Evolutionary conservation across 768 basidiomycete species (phyloP), one percentile per base, ranked within the genome.

Genomic region (Dacryopinax spathularia): DNA sequence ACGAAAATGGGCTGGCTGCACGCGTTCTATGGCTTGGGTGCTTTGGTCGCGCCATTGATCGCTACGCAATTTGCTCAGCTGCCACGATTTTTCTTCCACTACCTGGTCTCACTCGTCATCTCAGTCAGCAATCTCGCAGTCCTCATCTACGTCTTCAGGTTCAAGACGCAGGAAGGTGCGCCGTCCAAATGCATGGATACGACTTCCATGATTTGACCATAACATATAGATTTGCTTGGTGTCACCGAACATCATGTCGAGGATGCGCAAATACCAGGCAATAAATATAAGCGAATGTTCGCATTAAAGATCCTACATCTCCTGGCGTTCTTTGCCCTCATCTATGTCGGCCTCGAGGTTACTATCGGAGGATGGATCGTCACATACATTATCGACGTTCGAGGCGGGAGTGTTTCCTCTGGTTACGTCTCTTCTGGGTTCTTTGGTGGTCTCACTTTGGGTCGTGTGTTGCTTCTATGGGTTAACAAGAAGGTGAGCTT

Each of bases 11-110:
- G 75, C 1, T 41, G 77, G 2, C 62, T 77, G 15, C 79, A 80
- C 25, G 76, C 77, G 18, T 72, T 74, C 44, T 75, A 75, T 62
- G 65, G 77, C 29, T 67, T 75, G n/a, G 82, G 82, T 0, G 82
- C 81, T 1, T 75, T 82, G 62, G 71, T 76, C 5, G 74, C 90
- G 0, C 91, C 92, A 1, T 78, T 94, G 18, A 82, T 86, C 0
- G 81, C 91, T 0, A 94, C 92, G 0, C 87, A 91, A 64, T 93
- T 94, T 67, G 78, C 88, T 0, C 81, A 83, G 63, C 68, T 82
- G 25, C 72, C 66, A 0, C 79, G 75, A 34, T 92, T 90, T 91
- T 87, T 84, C 0, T 86, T 87, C 71, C 87, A 91, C 71, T 93
- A 84, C 69, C 77, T 91, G 9, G 75, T 75, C 0, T 89, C 88